Evolutionary conservation across 768 basidiomycete species (phyloP).

Genomic region (Leccinum uliginosum): DNA sequence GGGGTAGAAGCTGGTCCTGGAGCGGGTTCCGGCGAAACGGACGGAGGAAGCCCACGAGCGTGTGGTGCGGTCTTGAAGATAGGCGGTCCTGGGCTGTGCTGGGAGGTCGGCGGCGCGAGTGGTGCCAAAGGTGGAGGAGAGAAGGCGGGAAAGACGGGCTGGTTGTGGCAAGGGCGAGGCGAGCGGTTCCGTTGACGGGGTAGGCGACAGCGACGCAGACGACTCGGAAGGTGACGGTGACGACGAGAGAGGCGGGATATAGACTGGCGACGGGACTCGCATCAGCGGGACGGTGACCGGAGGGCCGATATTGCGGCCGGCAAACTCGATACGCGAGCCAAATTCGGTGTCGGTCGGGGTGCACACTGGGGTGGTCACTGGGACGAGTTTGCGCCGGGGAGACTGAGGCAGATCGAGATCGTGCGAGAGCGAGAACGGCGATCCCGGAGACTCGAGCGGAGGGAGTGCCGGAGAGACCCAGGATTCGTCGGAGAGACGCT

Average conservation of each 20-base stretch:
- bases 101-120: constrained; percentile 2
- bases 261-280: constrained; percentile 20
- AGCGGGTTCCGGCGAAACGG: constrained; percentile 10
- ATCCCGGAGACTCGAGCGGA: constrained; percentile 1
- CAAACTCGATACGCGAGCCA: constrained; percentile 6
- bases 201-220: constrained; percentile 10
- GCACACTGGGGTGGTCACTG: constrained; percentile 15
- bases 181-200: constrained; percentile 15
- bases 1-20: constrained; percentile 14
- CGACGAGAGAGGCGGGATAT: constrained; percentile 19
- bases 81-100: constrained; percentile 13
- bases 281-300: constrained; percentile 7
- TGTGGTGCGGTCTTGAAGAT: constrained; percentile 12
- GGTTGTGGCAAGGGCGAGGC: neutral
- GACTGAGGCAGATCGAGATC: constrained; percentile 12
- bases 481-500: constrained; percentile 24
- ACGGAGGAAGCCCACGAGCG: neutral
- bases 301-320: neutral
- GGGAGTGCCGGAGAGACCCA: constrained; percentile 22
- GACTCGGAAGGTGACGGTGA: constrained; percentile 11
- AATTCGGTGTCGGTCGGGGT: constrained; percentile 23
- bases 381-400: constrained; percentile 11
- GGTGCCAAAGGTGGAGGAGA: constrained; percentile 19
- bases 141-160: constrained; percentile 18
- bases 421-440: constrained; percentile 3